Conservation (phyloP, 2,329 filamentous ascomycete species). For the Cylindrodendrum hubeiense region DNA sequence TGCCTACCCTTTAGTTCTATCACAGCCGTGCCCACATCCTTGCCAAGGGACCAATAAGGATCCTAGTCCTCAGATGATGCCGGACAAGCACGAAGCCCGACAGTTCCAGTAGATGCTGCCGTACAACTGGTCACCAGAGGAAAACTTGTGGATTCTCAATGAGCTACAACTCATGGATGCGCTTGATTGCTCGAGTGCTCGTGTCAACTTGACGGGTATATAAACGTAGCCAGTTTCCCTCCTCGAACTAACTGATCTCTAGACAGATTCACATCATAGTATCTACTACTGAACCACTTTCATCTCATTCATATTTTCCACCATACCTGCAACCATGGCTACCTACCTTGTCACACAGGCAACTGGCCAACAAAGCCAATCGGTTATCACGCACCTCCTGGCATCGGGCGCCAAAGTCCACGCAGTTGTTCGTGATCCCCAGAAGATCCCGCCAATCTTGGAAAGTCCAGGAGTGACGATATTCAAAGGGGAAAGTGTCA, state of each 20-base stretch:
- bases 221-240: neutral
- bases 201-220: neutral
- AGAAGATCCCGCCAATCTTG: constrained; percentile 45
- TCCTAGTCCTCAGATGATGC: too few relatives aligned
- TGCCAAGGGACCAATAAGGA: too few relatives aligned
- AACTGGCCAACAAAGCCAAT: constrained; percentile 49
- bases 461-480: constrained; percentile 45
- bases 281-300: neutral
- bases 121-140: too few relatives aligned
- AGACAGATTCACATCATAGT: neutral
- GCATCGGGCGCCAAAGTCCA: constrained; percentile 50
- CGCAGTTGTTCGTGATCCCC: constrained; percentile 50
- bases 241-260: neutral
- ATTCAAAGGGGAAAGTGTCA: constrained; percentile 51
- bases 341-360: constrained; percentile 52
- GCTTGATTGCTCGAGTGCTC: neutral
- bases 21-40: too few relatives aligned
- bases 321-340: constrained; percentile 39
- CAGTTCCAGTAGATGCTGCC: too few relatives aligned
- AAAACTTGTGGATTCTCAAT: too few relatives aligned
- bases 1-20: too few relatives aligned
- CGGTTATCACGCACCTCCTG: constrained; percentile 49
- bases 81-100: too few relatives aligned
- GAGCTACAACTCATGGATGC: too few relatives aligned
- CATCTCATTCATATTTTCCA: neutral